These are phyloP conservation scores for Monosporascus sp. DNA, from an alignment of 2,329 filamentous ascomycete species.

Conservation along the genomic window DNA sequence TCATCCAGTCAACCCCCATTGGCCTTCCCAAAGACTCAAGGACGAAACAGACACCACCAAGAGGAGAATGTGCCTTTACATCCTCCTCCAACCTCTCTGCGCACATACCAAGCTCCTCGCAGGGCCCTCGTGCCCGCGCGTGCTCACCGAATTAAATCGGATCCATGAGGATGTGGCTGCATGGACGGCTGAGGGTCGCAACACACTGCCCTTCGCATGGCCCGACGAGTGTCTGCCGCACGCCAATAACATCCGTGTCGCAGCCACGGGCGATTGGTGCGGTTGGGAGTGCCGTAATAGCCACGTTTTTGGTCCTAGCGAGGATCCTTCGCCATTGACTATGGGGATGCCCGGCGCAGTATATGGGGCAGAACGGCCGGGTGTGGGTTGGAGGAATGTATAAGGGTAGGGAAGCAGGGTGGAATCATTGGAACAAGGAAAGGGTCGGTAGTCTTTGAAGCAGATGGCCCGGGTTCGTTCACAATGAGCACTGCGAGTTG, in stretches of 20 bases:
- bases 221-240: constrained; percentile 13
- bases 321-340: background rate
- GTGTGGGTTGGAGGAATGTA: constrained; percentile 15
- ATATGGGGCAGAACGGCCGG: constrained; percentile 13
- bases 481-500: too few species aligned
- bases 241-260: constrained; percentile 7
- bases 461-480: too few species aligned
- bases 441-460: too few species aligned
- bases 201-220: constrained; percentile 13
- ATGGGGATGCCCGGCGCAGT: constrained; percentile 14
- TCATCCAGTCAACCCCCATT: background rate
- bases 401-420: too few species aligned
- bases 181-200: constrained; percentile 2
- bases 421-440: background rate
- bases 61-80: constrained; percentile 19
- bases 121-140: constrained; percentile 15
- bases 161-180: constrained; percentile 14
- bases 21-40: background rate
- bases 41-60: background rate
- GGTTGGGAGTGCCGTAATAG: constrained; percentile 24
- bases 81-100: constrained; percentile 16
- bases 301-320: background rate
- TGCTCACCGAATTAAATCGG: constrained; percentile 13
- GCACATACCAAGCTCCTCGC: constrained; percentile 14
- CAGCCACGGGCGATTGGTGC: constrained; percentile 16